Evolutionary conservation across 495 filamentous ascomycete genomes (phyloP), one percentile per base, ranked within the genome.

Genomic region (Penicillium daleae): DNA sequence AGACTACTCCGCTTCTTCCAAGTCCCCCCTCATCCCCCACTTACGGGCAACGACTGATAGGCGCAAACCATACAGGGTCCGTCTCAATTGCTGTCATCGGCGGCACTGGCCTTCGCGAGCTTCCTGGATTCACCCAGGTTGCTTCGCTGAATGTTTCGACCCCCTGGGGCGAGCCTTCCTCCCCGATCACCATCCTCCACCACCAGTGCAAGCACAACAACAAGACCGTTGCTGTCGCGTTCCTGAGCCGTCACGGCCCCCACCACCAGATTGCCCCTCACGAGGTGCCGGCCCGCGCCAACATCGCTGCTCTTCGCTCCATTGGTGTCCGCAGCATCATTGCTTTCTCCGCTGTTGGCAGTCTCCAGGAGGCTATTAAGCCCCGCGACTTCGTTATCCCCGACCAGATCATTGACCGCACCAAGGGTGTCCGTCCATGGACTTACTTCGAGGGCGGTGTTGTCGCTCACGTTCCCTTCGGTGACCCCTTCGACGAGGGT

Each of bases 341-440:
- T 72, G 92, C 94, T 57, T 98, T 98, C 84, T 92, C 89, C 64
- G 95, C 96, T 57, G 95, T 99, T 71, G 95, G 95, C 63, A 93
- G 90, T 72, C 81, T 99, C 70, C 90, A 88, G 69, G 94, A 97
- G 78, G 85, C 91, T 66, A 93, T 99, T 74, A 88, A 87, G 77
- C 95, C 95, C 51, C 88, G 93, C 70, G 96, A 99, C 79, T 99
- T 99, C 74, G 90, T 97, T 37, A 83, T 99, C 15, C 93, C 92
- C 17, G 92, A 96, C 76, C 95, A 97, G 81, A 86, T 98, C 74
- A 96, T 98, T 76, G 95, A 99, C 78, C 92, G 95, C 63, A 99
- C 95, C 66, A 97, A 97, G 83, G 95, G 95, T 27, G 81, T 93
- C 57, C 84, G 91, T 5, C 92, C 95, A 4, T 97, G 91, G 74